Percentiles rank a stretch among this genome's conserved stretches.
Evolutionary conservation across 352 stramenopile species (phyloP).

Genomic region (Globisporangium perplexum): DNA sequence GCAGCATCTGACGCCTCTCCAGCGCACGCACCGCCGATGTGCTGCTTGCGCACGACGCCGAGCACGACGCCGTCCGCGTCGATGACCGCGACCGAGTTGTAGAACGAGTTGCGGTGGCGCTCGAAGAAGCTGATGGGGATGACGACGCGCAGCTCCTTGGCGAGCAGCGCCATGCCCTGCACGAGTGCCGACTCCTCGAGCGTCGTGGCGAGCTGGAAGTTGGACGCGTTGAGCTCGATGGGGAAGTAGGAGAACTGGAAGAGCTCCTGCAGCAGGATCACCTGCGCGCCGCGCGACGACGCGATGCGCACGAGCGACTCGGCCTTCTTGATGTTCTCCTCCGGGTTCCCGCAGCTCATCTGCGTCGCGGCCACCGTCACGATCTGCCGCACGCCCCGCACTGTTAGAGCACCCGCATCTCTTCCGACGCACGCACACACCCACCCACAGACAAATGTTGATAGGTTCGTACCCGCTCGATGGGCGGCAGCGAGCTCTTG

Average conservation of each 20-base stretch:
- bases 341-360: conserved; percentile 81
- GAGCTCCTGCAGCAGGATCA: conserved; percentile 90
- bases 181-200: conserved; percentile 82
- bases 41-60: conserved; percentile 86
- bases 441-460: background rate
- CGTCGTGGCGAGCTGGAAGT: conserved; percentile 85
- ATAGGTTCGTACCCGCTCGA: conserved; percentile 62
- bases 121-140: conserved; percentile 93
- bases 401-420: background rate
- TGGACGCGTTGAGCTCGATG: conserved; percentile 84
- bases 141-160: conserved; percentile 88
- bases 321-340: conserved; percentile 90
- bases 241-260: conserved; percentile 92
- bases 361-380: conserved; percentile 85
- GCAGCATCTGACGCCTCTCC: no score
- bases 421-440: background rate
- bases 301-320: conserved; percentile 88
- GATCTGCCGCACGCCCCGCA: conserved; percentile 22
- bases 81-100: conserved; percentile 91
- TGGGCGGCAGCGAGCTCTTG: conserved; percentile 38
- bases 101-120: conserved; percentile 87
- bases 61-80: conserved; percentile 85
- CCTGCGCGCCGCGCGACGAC: conserved; percentile 78
- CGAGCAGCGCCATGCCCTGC: conserved; percentile 82
- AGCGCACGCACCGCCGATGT: conserved; percentile 68